phyloP scores from a whole-genome alignment of 2,329 filamentous ascomycete genomes.

The Aspergillus nomiae region DNA sequence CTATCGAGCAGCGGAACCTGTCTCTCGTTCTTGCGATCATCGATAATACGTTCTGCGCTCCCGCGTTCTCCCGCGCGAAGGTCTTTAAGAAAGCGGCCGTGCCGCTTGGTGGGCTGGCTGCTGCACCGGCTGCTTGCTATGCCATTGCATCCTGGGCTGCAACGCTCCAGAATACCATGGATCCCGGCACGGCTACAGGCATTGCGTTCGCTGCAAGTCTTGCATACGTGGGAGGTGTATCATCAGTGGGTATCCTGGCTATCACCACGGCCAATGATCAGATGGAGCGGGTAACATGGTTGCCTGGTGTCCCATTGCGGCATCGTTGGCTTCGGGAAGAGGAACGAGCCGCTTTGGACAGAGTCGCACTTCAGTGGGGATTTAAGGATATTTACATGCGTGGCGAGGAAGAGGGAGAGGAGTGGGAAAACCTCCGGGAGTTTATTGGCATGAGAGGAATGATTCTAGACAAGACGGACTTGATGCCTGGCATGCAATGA shows the following conservation, averaged over 20 bases:
- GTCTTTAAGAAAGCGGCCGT: constrained; percentile 45
- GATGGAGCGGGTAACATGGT: constrained; percentile 92
- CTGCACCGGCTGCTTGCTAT: constrained; percentile 54
- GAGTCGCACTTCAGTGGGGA: constrained; percentile 84
- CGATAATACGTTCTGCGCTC: constrained; percentile 56
- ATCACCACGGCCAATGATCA: constrained; percentile 89
- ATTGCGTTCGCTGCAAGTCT: constrained; percentile 79
- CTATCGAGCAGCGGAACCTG: constrained; percentile 77
- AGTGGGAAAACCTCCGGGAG: constrained; percentile 85
- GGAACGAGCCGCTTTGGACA: constrained; percentile 83
- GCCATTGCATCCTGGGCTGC: constrained; percentile 69
- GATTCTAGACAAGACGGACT: constrained; percentile 83
- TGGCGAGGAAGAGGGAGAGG: constrained; percentile 86
- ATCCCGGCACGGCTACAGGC: constrained; percentile 70
- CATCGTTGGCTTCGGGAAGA: constrained; percentile 87
- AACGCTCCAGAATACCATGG: constrained; percentile 72
- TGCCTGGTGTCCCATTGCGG: constrained; percentile 75
- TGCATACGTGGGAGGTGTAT: constrained; percentile 80
- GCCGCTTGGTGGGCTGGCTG: constrained; percentile 41
- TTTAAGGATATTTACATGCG: constrained; percentile 78
- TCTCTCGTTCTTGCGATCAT: constrained; percentile 77
- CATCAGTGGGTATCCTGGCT: constrained; percentile 79
- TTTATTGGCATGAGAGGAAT: constrained; percentile 82
- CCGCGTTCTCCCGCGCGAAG: constrained; percentile 47
- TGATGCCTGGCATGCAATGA: constrained; percentile 90